These are phyloP conservation scores for Aaosphaeria arxii DNA, from an alignment of 2,329 filamentous ascomycete species.

Conservation along the genomic window DNA sequence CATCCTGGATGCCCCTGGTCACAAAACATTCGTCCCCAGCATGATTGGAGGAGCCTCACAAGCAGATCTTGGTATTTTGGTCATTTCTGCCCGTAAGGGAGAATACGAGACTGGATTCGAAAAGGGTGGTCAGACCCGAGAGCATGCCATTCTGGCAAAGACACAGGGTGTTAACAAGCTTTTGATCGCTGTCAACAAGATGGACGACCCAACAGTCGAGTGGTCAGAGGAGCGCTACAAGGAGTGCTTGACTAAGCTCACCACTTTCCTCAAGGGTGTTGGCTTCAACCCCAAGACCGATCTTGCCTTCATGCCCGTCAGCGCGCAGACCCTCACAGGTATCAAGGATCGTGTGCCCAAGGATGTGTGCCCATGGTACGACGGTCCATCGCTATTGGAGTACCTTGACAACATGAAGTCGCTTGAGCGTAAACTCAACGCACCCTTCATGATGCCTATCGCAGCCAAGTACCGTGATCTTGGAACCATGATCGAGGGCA, in stretches of 20 bases:
- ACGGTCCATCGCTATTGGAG: slow-evolving; percentile 87
- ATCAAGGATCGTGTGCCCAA: slow-evolving; percentile 86
- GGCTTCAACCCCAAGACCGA: slow-evolving; percentile 95
- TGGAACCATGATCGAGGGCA: slow-evolving; percentile 96
- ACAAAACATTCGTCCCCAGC: slow-evolving; percentile 71
- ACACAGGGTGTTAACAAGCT: slow-evolving; percentile 98
- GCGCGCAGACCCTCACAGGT: slow-evolving; percentile 78
- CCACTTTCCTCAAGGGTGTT: slow-evolving; percentile 83
- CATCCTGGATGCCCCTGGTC: slow-evolving; percentile 80
- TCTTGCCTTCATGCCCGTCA: slow-evolving; percentile 93
- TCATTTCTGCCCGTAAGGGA: slow-evolving; percentile 92
- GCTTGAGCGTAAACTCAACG: slow-evolving; percentile 92
- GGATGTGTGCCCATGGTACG: slow-evolving; percentile 76
- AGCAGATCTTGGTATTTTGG: slow-evolving; percentile 70
- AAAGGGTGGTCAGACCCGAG: slow-evolving; percentile 90
- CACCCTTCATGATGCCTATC: slow-evolving; percentile 99
- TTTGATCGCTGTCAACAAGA: slow-evolving; percentile 88
- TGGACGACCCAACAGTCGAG: slow-evolving; percentile 95
- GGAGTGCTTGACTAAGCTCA: slow-evolving; percentile 87
- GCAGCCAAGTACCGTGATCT: slow-evolving; percentile 96
- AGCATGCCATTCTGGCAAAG: slow-evolving; percentile 97
- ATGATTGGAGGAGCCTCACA: slow-evolving; percentile 86
- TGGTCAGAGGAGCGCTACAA: slow-evolving; percentile 93
- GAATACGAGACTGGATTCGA: slow-evolving; percentile 99
- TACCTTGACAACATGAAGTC: slow-evolving; percentile 93